phyloP scores from a whole-genome alignment of 2,329 filamentous ascomycete species.

The Orbilia oligospora region DNA sequence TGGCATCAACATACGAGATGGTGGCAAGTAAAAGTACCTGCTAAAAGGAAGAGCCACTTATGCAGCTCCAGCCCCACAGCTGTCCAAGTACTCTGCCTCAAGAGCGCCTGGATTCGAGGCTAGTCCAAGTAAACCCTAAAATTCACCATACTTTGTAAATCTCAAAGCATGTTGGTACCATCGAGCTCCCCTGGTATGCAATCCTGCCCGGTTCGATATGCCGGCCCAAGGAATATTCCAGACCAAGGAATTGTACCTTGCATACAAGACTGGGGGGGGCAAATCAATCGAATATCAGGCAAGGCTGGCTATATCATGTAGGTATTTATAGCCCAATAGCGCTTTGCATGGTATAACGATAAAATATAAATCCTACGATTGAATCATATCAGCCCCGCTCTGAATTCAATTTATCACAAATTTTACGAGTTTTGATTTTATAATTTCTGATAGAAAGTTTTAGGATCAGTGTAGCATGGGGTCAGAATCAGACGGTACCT shows the following conservation, averaged over 20 bases:
- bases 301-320: slow-evolving; percentile 18
- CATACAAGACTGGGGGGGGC: slow-evolving; percentile 5
- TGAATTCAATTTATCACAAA: neutral
- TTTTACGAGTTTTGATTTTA: neutral
- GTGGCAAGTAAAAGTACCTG: neutral
- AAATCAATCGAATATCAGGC: slow-evolving; percentile 23
- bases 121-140: neutral
- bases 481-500: neutral
- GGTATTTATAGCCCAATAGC: slow-evolving; percentile 10
- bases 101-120: too few species aligned
- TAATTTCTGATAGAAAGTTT: slow-evolving; percentile 3
- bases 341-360: slow-evolving; percentile 6
- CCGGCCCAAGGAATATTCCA: slow-evolving; percentile 17
- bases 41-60: neutral
- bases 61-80: neutral
- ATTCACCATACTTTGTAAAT: neutral
- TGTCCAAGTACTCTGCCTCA: too few species aligned
- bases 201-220: slow-evolving; percentile 5
- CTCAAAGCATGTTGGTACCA: neutral
- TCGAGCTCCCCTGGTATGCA: neutral
- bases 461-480: neutral
- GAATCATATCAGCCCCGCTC: neutral
- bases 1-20: neutral
- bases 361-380: slow-evolving; percentile 26
- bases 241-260: slow-evolving; percentile 7